Evolutionary conservation across 1,284 basidiomycete species (phyloP).

Genomic region (Cryptococcus amylolentus): DNA sequence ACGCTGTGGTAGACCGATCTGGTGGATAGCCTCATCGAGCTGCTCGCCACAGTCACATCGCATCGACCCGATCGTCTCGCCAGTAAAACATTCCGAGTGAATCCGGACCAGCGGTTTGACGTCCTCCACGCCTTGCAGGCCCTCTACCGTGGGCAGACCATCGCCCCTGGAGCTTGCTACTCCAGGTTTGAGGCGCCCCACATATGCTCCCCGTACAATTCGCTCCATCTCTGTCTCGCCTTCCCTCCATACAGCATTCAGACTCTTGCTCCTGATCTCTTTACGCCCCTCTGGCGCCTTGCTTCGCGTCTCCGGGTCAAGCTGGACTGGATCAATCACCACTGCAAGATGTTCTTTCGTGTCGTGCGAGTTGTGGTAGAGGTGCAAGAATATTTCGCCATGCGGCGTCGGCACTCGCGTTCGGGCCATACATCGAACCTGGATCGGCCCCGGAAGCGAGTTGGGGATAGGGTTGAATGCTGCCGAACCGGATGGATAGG

Average conservation of each 20-base stretch:
- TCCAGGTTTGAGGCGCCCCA: constrained; percentile 63
- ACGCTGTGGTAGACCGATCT: constrained; percentile 70
- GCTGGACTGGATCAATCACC: constrained; percentile 85
- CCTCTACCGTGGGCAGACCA: background rate
- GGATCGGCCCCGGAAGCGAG: constrained; percentile 12
- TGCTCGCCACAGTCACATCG: constrained; percentile 99
- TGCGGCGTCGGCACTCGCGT: constrained; percentile 96
- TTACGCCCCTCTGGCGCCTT: constrained; percentile 35
- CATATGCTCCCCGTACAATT: constrained; percentile 88
- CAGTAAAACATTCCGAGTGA: constrained; percentile 98
- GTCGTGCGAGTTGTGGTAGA: constrained; percentile 75
- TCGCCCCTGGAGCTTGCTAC: constrained; percentile 14
- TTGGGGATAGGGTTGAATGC: background rate
- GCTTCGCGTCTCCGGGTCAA: constrained; percentile 50
- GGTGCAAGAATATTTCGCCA: constrained; percentile 86
- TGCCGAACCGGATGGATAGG: constrained; percentile 1
- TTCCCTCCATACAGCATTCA: constrained; percentile 82
- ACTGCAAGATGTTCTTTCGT: constrained; percentile 98
- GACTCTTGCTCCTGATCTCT: constrained; percentile 70
- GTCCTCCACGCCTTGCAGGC: constrained; percentile 19
- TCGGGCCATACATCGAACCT: constrained; percentile 76
- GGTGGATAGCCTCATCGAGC: constrained; percentile 90
- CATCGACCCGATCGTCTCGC: constrained; percentile 97
- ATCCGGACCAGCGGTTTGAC: constrained; percentile 81
- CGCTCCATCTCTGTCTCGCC: constrained; percentile 91